Conservation (phyloP, 2,329 filamentous ascomycete genomes). For the Metarhizium guizhouense region DNA sequence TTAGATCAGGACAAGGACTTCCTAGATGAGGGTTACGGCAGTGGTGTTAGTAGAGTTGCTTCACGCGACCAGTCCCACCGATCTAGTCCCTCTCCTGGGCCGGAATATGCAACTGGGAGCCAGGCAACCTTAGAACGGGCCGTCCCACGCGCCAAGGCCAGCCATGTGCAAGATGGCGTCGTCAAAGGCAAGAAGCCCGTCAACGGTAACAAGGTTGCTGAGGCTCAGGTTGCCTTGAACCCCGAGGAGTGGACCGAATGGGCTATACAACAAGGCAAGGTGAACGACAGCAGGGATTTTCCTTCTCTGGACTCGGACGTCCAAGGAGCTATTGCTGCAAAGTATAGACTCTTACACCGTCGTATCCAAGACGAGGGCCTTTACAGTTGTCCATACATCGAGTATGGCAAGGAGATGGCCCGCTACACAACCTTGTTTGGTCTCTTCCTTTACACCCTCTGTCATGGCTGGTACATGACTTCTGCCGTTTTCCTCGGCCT, state of each 20-base stretch:
- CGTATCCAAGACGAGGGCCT: constrained; percentile 44
- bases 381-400: constrained; percentile 48
- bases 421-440: constrained; percentile 45
- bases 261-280: constrained; percentile 24
- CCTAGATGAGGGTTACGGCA: constrained; percentile 8
- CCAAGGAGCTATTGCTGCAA: constrained; percentile 44
- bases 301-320: constrained; percentile 45
- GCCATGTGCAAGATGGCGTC: not conserved
- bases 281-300: constrained; percentile 28
- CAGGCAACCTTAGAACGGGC: not conserved
- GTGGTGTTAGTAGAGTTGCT: constrained; percentile 1
- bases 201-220: not conserved
- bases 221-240: constrained; percentile 4
- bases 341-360: constrained; percentile 49
- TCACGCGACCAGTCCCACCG: constrained; percentile 1
- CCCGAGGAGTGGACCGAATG: constrained; percentile 23
- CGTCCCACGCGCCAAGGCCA: constrained; percentile 1
- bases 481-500: constrained; percentile 51
- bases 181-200: not conserved
- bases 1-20: constrained; percentile 7
- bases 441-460: constrained; percentile 35
- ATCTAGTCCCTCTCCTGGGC: constrained; percentile 5
- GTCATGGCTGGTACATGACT: constrained; percentile 44
- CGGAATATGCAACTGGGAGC: not conserved
- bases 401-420: constrained; percentile 49